Conservation (phyloP, 176 grass and related monocot species). For the Alopecurus myosuroides region DNA sequence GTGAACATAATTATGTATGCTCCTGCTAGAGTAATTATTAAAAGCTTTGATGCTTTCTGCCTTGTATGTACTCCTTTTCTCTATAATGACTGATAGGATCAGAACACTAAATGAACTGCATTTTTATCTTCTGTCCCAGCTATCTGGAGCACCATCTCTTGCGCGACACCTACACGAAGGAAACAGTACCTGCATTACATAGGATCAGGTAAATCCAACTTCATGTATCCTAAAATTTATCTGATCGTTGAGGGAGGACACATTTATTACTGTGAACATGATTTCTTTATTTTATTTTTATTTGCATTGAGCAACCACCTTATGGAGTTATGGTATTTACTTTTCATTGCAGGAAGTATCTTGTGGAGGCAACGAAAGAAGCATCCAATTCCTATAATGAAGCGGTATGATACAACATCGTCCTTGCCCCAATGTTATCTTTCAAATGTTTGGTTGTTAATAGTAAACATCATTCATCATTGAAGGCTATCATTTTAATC, state of each 20-base stretch:
- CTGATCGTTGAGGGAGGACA: neutral
- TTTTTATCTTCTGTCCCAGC: slow-evolving; percentile 34
- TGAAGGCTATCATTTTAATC: neutral
- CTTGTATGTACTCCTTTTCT: neutral
- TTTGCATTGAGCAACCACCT: slow-evolving; percentile 6
- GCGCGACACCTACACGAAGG: slow-evolving; percentile 97
- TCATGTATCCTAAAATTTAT: neutral
- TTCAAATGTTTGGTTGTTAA: neutral
- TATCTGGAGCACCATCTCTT: slow-evolving; percentile 95
- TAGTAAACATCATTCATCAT: neutral
- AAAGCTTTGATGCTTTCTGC: neutral
- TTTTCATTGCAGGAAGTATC: slow-evolving; percentile 72
- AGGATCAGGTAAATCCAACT: slow-evolving; percentile 63
- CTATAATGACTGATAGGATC: neutral
- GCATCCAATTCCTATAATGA: slow-evolving; percentile 92
- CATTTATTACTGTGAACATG: neutral
- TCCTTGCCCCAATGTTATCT: neutral
- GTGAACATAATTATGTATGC: neutral
- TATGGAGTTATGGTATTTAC: neutral
- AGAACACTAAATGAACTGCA: neutral
- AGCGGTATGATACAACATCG: slow-evolving; percentile 48
- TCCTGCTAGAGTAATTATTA: neutral
- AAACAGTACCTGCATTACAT: slow-evolving; percentile 84
- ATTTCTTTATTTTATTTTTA: neutral
- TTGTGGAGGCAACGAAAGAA: slow-evolving; percentile 93